Conservation (phyloP, 345 rosid species). For the Eucalyptus caleyi region DNA sequence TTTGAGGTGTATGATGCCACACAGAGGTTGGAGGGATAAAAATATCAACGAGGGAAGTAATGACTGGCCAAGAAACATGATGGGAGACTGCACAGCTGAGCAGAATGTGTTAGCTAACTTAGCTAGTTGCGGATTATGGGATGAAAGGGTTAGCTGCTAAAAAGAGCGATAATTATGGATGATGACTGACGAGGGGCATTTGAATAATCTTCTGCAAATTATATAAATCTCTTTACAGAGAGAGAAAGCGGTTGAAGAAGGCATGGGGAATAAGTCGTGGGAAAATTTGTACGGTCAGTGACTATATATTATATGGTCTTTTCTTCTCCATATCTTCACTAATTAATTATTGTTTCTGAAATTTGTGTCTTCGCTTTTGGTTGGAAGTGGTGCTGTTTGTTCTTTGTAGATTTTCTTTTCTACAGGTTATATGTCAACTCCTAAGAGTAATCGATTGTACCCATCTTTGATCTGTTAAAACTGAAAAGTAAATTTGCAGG, state of each 20-base stretch:
- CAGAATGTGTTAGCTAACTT: neutral
- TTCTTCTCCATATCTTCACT: neutral
- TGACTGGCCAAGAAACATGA: neutral
- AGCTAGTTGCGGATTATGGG: neutral
- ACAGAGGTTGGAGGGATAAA: neutral
- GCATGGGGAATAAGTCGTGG: neutral
- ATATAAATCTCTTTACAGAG: neutral
- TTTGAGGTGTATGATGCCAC: neutral
- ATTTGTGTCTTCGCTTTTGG: neutral
- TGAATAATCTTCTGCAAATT: neutral
- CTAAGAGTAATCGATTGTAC: neutral
- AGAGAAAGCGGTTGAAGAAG: neutral
- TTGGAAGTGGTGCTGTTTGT: neutral
- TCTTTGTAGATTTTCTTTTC: neutral
- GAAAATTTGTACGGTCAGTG: neutral
- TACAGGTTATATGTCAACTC: neutral
- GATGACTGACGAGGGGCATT: neutral
- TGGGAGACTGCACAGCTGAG: neutral
- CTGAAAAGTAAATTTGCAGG: conserved; percentile 24
- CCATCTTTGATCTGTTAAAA: neutral
- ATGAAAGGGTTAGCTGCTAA: neutral
- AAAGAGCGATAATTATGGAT: neutral
- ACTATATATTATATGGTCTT: neutral
- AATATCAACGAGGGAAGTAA: neutral
- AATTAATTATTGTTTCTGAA: neutral